Conservation (phyloP, 371 early-diverging fungal species). For the Actinomucor elegans region DNA sequence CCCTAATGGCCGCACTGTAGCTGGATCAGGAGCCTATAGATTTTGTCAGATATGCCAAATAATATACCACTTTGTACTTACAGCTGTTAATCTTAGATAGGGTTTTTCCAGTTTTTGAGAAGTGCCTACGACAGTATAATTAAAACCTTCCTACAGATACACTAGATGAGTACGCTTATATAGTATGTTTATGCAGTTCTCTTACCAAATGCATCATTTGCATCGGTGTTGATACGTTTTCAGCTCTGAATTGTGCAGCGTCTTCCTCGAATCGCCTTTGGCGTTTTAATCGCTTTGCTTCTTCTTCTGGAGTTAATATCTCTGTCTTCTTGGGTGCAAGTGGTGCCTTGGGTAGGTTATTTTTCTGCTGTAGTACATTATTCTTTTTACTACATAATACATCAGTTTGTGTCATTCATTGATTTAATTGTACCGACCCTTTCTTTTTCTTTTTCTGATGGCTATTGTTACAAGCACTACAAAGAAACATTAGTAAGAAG, state of each 20-base stretch:
- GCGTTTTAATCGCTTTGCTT: conserved; percentile 37
- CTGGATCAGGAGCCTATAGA: conserved; percentile 84
- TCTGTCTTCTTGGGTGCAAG: background rate
- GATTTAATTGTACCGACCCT: conserved; percentile 13
- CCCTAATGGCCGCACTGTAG: conserved; percentile 83
- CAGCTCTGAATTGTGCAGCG: conserved; percentile 18
- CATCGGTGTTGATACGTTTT: conserved; percentile 4
- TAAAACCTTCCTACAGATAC: conserved; percentile 63
- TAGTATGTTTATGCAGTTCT: background rate
- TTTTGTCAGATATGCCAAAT: background rate
- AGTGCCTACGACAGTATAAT: conserved; percentile 88
- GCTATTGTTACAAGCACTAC: conserved; percentile 18
- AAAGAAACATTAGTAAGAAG: background rate
- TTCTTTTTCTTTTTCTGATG: conserved; percentile 27
- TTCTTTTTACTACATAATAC: conserved; percentile 5
- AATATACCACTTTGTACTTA: conserved; percentile 21
- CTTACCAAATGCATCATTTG: conserved; percentile 11
- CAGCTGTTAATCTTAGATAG: conserved; percentile 88
- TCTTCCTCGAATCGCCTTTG: conserved; percentile 51
- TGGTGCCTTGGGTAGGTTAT: too few relatives aligned
- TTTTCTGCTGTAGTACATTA: conserved; percentile 11
- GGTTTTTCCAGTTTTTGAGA: conserved; percentile 80
- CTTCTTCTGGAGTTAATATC: conserved; percentile 29
- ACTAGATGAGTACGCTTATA: background rate
- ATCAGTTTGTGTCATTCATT: background rate